Evolutionary conservation across 768 basidiomycete genomes (phyloP), one percentile per base, ranked within the genome.

Genomic region (Termitomyces heimii): DNA sequence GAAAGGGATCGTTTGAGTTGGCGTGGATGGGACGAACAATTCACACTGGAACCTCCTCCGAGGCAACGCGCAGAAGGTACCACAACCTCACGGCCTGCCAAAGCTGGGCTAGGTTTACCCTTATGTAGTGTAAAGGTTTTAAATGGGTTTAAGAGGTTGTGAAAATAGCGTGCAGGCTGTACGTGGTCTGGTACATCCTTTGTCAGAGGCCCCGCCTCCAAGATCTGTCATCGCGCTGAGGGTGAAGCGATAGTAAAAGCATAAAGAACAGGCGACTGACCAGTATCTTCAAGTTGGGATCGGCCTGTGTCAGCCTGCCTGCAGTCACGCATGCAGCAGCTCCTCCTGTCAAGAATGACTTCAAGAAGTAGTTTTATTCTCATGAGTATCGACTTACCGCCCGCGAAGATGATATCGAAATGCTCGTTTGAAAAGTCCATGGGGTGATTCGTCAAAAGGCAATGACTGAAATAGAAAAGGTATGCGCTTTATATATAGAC

Each of bases 21-120:
- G 43, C 13, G 18, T 14, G 28, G 22, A 20, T 26, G 31, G 35
- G 29, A 54, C 77, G 51, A 47, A 84, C 84, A 82, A 60, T 86
- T 88, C 18, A 87, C 76, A 53, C 73, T 71, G 0, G 84, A 85
- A 0, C 85, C 85, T 5, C 86, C 86, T 4, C 86, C 86, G 5
- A 89, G 62, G 42, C 76, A 78, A 53, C 79, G 73, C 0, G 80
- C 85, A 28, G 70, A 64, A 0, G 75, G 73, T 5, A 83, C 73
- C 37, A 80, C 47, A 4, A 71, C 63, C 5, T 70, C 62, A 4
- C 86, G 82, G 5, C 77, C 80, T 16, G 65, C 73, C 31, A 75
- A 54, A 6, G 72, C 67, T 37, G 77, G 68, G 54, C 75, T 79
- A 0, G 71, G 69, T 60, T 77, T 78, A 5, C 76, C 73, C 24